Percentiles rank a stretch among this genome's conserved stretches.
Conservation (phyloP, 768 basidiomycete species). For the Termitomyces sp. region DNA sequence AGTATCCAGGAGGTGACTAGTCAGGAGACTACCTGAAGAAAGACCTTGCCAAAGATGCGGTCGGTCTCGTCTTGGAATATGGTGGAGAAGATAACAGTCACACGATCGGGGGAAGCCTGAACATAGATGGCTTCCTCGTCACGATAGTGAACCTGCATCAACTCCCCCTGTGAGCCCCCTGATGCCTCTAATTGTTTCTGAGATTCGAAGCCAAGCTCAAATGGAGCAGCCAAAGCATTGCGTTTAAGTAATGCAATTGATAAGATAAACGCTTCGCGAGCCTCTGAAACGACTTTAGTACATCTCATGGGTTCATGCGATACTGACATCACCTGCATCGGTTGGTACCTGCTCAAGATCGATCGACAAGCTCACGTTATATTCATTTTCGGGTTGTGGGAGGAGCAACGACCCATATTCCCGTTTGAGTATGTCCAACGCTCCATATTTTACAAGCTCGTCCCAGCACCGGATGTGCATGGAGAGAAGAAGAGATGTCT, state of each 20-base stretch:
- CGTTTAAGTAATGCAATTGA: constrained; percentile 85
- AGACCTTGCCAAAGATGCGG: constrained; percentile 95
- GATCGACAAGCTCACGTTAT: constrained; percentile 81
- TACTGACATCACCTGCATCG: constrained; percentile 56
- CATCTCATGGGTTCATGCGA: constrained; percentile 1
- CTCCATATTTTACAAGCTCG: constrained; percentile 86
- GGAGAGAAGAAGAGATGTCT: constrained; percentile 78
- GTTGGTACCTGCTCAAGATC: constrained; percentile 82
- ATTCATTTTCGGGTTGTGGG: constrained; percentile 74
- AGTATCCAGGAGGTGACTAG: neutral
- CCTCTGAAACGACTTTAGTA: constrained; percentile 42
- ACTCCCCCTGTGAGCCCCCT: constrained; percentile 60
- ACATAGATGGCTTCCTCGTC: constrained; percentile 97
- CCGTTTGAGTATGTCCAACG: constrained; percentile 65
- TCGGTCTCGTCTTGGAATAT: constrained; percentile 97
- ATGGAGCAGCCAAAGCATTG: constrained; percentile 91
- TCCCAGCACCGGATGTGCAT: constrained; percentile 99
- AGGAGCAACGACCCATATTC: constrained; percentile 78
- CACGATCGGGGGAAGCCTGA: constrained; percentile 88
- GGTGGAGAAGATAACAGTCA: constrained; percentile 97
- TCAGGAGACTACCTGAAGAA: constrained; percentile 70
- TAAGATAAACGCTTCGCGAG: constrained; percentile 71
- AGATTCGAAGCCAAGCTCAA: constrained; percentile 79
- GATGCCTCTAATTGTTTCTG: constrained; percentile 82
- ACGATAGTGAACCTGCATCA: constrained; percentile 93